Percentiles rank a stretch among this genome's conserved stretches.
Conservation (phyloP, 2,329 filamentous ascomycete species). For the Fusarium xylarioides region DNA sequence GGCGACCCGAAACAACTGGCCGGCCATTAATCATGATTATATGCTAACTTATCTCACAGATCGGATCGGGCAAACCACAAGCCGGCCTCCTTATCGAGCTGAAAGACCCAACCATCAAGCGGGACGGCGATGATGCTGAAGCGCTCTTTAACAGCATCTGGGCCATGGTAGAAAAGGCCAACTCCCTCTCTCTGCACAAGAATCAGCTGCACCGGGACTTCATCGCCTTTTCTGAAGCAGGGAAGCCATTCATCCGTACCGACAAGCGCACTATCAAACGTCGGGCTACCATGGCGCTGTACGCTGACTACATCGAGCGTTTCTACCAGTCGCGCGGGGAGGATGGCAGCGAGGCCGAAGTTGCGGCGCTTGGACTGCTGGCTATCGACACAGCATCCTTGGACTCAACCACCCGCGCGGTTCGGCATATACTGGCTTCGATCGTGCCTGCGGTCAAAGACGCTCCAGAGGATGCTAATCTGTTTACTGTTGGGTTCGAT, state of each 20-base stretch:
- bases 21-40: no score
- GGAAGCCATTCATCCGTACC: constrained; percentile 55
- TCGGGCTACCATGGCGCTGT: constrained; percentile 50
- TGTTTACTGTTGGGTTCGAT: not conserved
- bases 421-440: not conserved
- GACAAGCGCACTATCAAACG: constrained; percentile 58
- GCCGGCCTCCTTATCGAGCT: constrained; percentile 43
- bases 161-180: constrained; percentile 54
- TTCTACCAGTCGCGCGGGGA: constrained; percentile 47
- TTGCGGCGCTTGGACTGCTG: not conserved
- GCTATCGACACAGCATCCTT: not conserved
- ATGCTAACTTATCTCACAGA: not conserved
- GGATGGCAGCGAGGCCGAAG: not conserved
- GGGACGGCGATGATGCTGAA: constrained; percentile 14
- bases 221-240: constrained; percentile 51
- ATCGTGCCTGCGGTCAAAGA: not conserved
- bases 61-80: constrained; percentile 37
- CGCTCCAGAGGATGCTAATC: not conserved
- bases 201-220: constrained; percentile 53
- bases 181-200: constrained; percentile 51
- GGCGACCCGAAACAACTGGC: not conserved
- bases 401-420: not conserved
- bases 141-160: constrained; percentile 54
- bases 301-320: constrained; percentile 56
- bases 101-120: constrained; percentile 33